These are phyloP conservation scores for Hippophae tibetana DNA, from an alignment of 306 rosid species.

Conservation along the genomic window DNA sequence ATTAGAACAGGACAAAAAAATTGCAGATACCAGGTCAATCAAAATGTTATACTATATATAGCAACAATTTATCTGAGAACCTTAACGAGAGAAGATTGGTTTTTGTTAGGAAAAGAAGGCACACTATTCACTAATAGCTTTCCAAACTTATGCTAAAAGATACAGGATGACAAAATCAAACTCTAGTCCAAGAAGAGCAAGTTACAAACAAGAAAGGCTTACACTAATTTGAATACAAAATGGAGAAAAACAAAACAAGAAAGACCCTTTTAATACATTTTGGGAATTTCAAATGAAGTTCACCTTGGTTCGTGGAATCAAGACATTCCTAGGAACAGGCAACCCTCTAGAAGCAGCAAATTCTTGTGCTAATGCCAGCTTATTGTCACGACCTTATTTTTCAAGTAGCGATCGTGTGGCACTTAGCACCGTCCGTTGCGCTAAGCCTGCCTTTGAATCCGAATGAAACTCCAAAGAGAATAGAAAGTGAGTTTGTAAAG, in stretches of 20 bases:
- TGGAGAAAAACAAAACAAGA: too few species aligned
- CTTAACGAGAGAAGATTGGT: neutral
- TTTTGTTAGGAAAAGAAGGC: neutral
- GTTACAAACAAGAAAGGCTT: too few species aligned
- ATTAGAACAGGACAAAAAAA: neutral
- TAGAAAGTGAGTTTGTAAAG: too few species aligned
- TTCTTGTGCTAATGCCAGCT: constrained; percentile 63
- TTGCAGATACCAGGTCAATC: neutral
- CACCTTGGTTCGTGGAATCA: constrained; percentile 92
- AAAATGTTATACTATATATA: neutral
- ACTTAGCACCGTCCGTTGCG: too few species aligned
- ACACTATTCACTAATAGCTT: neutral
- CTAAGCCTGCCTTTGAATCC: too few species aligned
- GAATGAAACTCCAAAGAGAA: too few species aligned
- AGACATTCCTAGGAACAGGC: constrained; percentile 65
- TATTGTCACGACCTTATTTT: too few species aligned
- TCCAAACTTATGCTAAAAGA: neutral
- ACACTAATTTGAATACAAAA: too few species aligned
- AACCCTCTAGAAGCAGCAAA: constrained; percentile 76
- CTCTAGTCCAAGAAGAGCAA: neutral
- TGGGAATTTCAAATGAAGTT: constrained; percentile 1
- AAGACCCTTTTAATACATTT: neutral
- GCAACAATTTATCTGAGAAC: neutral
- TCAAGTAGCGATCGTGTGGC: too few species aligned
- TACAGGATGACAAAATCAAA: neutral